phyloP scores from a whole-genome alignment of 371 early-diverging fungal genomes.

The Cokeromyces recurvatus region DNA sequence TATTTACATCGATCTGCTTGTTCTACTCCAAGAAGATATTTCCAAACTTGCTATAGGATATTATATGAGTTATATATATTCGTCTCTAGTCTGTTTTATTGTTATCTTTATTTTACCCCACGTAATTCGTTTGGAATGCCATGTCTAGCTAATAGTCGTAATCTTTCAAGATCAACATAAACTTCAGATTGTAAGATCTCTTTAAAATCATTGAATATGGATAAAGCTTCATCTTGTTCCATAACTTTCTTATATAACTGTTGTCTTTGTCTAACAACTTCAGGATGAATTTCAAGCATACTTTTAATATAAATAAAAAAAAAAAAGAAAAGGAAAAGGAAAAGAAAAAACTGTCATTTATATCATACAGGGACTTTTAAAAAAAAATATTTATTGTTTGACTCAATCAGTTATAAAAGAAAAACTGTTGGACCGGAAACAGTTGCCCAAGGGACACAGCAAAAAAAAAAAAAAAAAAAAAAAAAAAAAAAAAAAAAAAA shows the following conservation, averaged over 20 bases:
- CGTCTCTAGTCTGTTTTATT: not conserved
- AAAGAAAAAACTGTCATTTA: not conserved
- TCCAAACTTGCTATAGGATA: slow-evolving; percentile 71
- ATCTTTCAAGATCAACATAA: slow-evolving; percentile 72
- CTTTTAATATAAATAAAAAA: not conserved
- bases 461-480: too few species aligned
- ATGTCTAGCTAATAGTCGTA: slow-evolving; percentile 69
- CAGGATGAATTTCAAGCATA: slow-evolving; percentile 13
- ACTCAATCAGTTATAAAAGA: too few species aligned
- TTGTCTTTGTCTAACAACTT: slow-evolving; percentile 7
- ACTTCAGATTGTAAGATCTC: slow-evolving; percentile 81
- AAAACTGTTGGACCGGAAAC: too few species aligned
- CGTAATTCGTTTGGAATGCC: slow-evolving; percentile 77
- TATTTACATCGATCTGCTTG: slow-evolving; percentile 74
- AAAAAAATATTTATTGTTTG: too few species aligned
- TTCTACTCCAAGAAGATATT: slow-evolving; percentile 79
- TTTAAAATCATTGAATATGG: slow-evolving; percentile 62
- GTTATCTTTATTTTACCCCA: slow-evolving; percentile 46
- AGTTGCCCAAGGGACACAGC: too few species aligned
- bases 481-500: too few species aligned
- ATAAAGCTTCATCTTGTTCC: slow-evolving; percentile 28
- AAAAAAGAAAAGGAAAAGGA: not conserved
- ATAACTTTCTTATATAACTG: slow-evolving; percentile 8
- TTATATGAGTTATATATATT: not conserved
- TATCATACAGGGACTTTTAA: too few species aligned